phyloP scores from a whole-genome alignment of 495 filamentous ascomycete genomes.

The Parathielavia hyrcaniae region DNA sequence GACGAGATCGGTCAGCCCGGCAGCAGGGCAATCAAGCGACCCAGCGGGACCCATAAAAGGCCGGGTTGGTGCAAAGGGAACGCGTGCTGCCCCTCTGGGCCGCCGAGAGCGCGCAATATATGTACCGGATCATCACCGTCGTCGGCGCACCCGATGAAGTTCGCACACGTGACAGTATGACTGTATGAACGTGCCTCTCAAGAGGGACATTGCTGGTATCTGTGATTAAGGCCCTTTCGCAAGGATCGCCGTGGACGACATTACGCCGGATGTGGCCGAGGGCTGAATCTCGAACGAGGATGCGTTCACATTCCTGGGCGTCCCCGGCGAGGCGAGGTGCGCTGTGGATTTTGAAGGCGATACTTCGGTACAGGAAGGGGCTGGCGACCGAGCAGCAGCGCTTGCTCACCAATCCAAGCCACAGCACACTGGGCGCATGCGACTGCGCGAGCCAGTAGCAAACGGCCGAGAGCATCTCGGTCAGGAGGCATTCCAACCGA shows the following conservation, averaged over 20 bases:
- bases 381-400: background rate
- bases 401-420: background rate
- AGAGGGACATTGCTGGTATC: background rate
- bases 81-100: too few relatives aligned
- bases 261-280: background rate
- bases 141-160: background rate
- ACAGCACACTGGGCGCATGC: background rate
- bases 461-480: background rate
- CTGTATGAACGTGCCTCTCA: too few relatives aligned
- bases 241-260: background rate
- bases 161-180: background rate
- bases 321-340: background rate
- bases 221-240: too few relatives aligned
- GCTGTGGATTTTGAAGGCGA: background rate
- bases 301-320: background rate
- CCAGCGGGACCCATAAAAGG: background rate
- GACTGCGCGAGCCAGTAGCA: background rate
- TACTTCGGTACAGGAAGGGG: background rate
- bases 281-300: background rate
- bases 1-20: background rate
- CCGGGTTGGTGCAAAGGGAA: too few relatives aligned
- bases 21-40: background rate
- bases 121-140: background rate
- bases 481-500: background rate
- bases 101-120: background rate